A percentile compares a stretch with the other conserved stretches of the same genome.
Conservation (phyloP, 768 basidiomycete genomes). For the Boletus coccyginus region DNA sequence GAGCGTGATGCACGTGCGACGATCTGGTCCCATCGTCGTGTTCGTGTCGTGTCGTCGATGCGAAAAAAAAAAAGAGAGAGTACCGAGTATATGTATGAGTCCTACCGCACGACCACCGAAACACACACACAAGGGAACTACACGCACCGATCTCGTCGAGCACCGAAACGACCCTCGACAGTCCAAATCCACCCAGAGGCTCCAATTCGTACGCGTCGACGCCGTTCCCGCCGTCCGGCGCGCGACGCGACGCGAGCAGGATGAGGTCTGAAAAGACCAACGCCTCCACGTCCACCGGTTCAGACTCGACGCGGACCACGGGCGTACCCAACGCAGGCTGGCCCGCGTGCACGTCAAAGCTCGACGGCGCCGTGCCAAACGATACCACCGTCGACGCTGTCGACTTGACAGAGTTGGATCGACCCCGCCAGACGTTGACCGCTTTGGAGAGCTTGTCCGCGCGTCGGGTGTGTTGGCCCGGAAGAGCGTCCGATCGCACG, state of each 20-base stretch:
- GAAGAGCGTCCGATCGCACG: background rate
- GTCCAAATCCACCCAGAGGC: slow-evolving; percentile 44
- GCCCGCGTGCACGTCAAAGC: slow-evolving; percentile 21
- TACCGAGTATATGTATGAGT: too few relatives aligned
- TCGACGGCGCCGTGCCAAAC: slow-evolving; percentile 30
- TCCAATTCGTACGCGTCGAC: slow-evolving; percentile 35
- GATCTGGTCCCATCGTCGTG: slow-evolving; percentile 13
- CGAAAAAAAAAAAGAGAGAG: too few relatives aligned
- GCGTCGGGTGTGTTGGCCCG: slow-evolving; percentile 2
- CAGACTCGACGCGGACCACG: slow-evolving; percentile 25
- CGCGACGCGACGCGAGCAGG: slow-evolving; percentile 42
- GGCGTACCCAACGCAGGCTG: slow-evolving; percentile 12
- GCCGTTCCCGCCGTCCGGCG: slow-evolving; percentile 12
- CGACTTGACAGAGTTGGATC: slow-evolving; percentile 39
- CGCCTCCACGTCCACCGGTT: slow-evolving; percentile 32
- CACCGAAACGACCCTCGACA: slow-evolving; percentile 48
- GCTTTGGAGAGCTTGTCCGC: slow-evolving; percentile 37
- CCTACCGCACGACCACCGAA: too few relatives aligned
- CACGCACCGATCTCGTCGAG: slow-evolving; percentile 33
- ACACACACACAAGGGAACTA: background rate
- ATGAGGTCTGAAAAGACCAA: slow-evolving; percentile 71
- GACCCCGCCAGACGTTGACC: slow-evolving; percentile 45
- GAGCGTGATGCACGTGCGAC: slow-evolving; percentile 37
- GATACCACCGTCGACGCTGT: slow-evolving; percentile 26
- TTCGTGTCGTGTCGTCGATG: background rate